Evolutionary conservation across 1,284 basidiomycete genomes (phyloP).

Genomic region (Tylopilus sp.): DNA sequence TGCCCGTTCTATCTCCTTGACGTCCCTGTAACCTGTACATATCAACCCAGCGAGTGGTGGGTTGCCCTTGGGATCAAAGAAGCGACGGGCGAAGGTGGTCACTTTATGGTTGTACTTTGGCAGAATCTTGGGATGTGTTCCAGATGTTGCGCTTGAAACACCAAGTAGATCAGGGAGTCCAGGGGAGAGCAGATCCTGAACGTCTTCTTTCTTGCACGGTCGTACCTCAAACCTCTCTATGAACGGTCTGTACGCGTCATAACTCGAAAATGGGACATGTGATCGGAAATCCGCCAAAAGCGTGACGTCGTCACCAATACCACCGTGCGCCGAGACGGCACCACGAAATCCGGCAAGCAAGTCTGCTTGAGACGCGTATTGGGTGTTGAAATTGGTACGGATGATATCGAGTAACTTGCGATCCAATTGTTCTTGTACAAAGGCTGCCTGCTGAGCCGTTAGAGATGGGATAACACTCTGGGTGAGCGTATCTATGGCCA

Average conservation of each 20-base stretch:
- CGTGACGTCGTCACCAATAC: constrained; percentile 3
- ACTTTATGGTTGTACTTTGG: neutral
- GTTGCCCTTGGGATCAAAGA: neutral
- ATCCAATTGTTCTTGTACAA: constrained; percentile 9
- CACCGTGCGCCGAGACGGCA: constrained; percentile 12
- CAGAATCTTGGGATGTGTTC: neutral
- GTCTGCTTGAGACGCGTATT: constrained; percentile 14
- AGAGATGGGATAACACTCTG: neutral
- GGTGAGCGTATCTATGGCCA: neutral
- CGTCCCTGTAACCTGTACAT: constrained; percentile 14
- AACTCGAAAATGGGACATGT: constrained; percentile 29
- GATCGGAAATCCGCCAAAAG: constrained; percentile 21
- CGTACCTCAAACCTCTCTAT: constrained; percentile 21
- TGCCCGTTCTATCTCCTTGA: constrained; percentile 19
- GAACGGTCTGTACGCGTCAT: constrained; percentile 29
- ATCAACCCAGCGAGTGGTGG: neutral
- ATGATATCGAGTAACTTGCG: constrained; percentile 13
- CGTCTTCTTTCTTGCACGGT: constrained; percentile 15
- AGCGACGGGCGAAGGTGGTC: neutral
- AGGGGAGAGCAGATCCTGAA: constrained; percentile 8
- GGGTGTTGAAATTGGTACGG: constrained; percentile 18
- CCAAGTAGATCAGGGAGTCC: constrained; percentile 2
- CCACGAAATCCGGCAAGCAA: constrained; percentile 23
- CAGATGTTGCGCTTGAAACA: constrained; percentile 1
- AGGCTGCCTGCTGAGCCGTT: neutral